Conservation (phyloP, 2,329 filamentous ascomycete species). For the Blastomyces parvus region DNA sequence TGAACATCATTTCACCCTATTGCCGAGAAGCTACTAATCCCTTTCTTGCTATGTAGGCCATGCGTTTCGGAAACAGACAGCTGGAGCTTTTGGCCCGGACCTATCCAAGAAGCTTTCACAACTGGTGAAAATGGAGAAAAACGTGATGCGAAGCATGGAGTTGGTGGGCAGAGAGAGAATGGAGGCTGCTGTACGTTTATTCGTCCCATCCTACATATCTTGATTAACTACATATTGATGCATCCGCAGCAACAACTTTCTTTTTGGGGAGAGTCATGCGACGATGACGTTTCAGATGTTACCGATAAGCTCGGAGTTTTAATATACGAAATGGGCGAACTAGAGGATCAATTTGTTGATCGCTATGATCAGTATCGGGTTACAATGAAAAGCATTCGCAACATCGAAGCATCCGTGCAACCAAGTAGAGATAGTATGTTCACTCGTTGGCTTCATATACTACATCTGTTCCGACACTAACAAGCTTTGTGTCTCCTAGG, state of each 20-base stretch:
- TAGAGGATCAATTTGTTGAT: slow-evolving; percentile 97
- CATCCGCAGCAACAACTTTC: slow-evolving; percentile 82
- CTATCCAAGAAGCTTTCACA: slow-evolving; percentile 95
- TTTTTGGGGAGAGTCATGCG: slow-evolving; percentile 88
- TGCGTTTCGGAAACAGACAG: slow-evolving; percentile 46
- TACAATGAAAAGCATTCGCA: slow-evolving; percentile 98
- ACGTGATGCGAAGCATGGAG: slow-evolving; percentile 98
- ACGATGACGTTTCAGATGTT: slow-evolving; percentile 96
- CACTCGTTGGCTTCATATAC: slow-evolving; percentile 1
- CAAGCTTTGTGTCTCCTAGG: slow-evolving; percentile 42
- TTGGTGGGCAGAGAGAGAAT: slow-evolving; percentile 90
- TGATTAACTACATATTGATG: slow-evolving; percentile 17
- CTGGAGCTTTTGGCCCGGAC: slow-evolving; percentile 58
- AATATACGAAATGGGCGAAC: slow-evolving; percentile 95
- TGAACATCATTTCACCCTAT: not conserved
- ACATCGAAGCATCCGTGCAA: slow-evolving; percentile 97
- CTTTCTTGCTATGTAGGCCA: slow-evolving; percentile 43
- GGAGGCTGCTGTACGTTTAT: slow-evolving; percentile 79
- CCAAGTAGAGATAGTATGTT: slow-evolving; percentile 65
- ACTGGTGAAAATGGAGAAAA: slow-evolving; percentile 99
- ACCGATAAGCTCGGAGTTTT: slow-evolving; percentile 97
- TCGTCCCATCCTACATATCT: not conserved
- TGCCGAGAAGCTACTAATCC: not conserved
- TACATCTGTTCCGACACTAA: slow-evolving; percentile 1
- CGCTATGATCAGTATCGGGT: slow-evolving; percentile 98